Evolutionary conservation across 306 rosid genomes (phyloP).

Genomic region (Cotoneaster glaucophyllus): DNA sequence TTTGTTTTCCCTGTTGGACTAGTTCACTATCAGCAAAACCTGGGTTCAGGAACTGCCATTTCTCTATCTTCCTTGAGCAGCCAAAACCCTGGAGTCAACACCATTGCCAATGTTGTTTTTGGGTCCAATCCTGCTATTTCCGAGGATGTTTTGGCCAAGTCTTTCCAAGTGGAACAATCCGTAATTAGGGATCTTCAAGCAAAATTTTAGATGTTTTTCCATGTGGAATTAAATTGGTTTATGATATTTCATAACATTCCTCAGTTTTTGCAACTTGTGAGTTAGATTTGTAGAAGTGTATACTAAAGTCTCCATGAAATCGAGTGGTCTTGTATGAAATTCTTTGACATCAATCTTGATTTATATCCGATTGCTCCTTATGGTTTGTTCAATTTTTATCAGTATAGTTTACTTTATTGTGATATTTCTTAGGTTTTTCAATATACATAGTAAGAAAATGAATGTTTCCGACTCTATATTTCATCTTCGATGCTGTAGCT

Average conservation of each 20-base stretch:
- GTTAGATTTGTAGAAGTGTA: not conserved
- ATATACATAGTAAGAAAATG: too few species aligned
- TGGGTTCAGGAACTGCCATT: conserved; percentile 12
- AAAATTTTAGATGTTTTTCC: not conserved
- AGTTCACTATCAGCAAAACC: conserved; percentile 15
- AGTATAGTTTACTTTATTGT: too few species aligned
- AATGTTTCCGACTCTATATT: too few species aligned
- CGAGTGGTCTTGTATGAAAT: not conserved
- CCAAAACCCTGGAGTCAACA: conserved; percentile 22
- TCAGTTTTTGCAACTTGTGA: not conserved
- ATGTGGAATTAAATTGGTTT: not conserved
- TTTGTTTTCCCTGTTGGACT: conserved; percentile 22
- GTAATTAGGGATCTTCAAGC: conserved; percentile 11
- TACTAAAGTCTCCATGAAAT: not conserved
- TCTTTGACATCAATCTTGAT: not conserved
- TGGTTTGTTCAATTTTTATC: not conserved
- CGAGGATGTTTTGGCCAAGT: conserved; percentile 11
- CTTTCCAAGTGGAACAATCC: conserved; percentile 16
- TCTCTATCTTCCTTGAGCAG: conserved; percentile 14
- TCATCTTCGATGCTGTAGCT: too few species aligned
- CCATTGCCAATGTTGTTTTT: conserved; percentile 8
- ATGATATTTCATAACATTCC: not conserved
- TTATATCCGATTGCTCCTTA: not conserved
- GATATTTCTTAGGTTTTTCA: too few species aligned
- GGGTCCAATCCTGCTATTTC: conserved; percentile 14